phyloP scores from a whole-genome alignment of 75 land plant genomes.

The Selaginella tamariscina region DNA sequence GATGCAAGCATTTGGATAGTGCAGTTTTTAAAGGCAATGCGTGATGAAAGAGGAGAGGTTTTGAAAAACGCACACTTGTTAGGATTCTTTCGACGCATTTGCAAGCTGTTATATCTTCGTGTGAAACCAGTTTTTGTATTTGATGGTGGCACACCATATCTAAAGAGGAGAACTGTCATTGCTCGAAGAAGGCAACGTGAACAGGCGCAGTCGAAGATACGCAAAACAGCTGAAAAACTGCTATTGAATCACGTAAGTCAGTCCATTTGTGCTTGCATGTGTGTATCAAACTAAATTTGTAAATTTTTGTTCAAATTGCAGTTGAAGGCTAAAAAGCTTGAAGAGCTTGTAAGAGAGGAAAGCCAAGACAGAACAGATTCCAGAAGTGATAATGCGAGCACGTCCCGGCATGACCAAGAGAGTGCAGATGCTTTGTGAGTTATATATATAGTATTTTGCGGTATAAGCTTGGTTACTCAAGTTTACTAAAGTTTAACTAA shows the following conservation, averaged over 20 bases:
- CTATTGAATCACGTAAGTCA: slow-evolving; percentile 74
- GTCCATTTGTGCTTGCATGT: no score
- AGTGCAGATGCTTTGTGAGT: slow-evolving; percentile 24
- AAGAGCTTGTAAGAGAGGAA: slow-evolving; percentile 1
- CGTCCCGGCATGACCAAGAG: slow-evolving; percentile 2
- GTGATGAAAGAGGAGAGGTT: slow-evolving; percentile 97
- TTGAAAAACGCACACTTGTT: slow-evolving; percentile 80
- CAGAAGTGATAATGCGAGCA: neutral
- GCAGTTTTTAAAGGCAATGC: slow-evolving; percentile 99
- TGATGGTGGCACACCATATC: slow-evolving; percentile 94
- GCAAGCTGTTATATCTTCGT: slow-evolving; percentile 81
- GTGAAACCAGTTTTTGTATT: slow-evolving; percentile 91
- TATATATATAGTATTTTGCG: no score
- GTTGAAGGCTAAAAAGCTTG: neutral
- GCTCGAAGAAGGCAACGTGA: slow-evolving; percentile 88
- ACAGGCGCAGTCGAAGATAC: slow-evolving; percentile 71
- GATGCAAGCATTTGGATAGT: slow-evolving; percentile 99
- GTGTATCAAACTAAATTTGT: neutral
- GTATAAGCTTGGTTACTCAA: no score
- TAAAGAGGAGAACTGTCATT: slow-evolving; percentile 82
- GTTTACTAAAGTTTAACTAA: no score
- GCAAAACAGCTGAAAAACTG: slow-evolving; percentile 95
- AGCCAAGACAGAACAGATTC: neutral
- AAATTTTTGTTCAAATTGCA: neutral
- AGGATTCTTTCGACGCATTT: slow-evolving; percentile 94